These are phyloP conservation scores for Ophiostoma perfectum DNA, from an alignment of 2,329 filamentous ascomycete species.

Conservation along the genomic window DNA sequence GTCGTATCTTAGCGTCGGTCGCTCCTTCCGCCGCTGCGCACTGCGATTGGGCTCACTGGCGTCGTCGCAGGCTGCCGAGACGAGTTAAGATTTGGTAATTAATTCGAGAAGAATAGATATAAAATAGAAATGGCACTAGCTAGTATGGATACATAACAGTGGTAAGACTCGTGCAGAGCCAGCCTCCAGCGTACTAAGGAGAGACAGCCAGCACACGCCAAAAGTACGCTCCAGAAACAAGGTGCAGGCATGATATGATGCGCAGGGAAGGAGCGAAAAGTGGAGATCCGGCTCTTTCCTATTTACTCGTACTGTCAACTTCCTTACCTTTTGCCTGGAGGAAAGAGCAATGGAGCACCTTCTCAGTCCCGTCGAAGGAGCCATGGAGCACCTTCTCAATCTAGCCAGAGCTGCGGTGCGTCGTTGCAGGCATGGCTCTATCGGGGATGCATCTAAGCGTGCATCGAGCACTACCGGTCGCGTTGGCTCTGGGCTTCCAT, in stretches of 20 bases:
- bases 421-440: not conserved
- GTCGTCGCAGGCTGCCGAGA: no score
- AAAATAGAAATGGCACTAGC: no score
- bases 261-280: constrained; percentile 1
- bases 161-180: no score
- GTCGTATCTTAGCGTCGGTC: not conserved
- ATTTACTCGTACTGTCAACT: not conserved
- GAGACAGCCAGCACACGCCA: no score
- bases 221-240: no score
- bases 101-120: no score
- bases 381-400: not conserved
- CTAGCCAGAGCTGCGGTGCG: not conserved
- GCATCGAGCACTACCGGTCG: not conserved
- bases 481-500: no score
- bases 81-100: no score
- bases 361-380: no score
- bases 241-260: not conserved
- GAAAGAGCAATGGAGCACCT: not conserved
- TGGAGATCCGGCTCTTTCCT: not conserved
- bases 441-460: not conserved
- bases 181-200: no score
- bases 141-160: no score
- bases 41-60: no score
- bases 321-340: not conserved
- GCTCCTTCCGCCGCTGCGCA: not conserved